Percentiles rank a stretch among this genome's conserved stretches.
Evolutionary conservation across 2,329 filamentous ascomycete genomes (phyloP).

Genomic region (Colletotrichum trifolii): DNA sequence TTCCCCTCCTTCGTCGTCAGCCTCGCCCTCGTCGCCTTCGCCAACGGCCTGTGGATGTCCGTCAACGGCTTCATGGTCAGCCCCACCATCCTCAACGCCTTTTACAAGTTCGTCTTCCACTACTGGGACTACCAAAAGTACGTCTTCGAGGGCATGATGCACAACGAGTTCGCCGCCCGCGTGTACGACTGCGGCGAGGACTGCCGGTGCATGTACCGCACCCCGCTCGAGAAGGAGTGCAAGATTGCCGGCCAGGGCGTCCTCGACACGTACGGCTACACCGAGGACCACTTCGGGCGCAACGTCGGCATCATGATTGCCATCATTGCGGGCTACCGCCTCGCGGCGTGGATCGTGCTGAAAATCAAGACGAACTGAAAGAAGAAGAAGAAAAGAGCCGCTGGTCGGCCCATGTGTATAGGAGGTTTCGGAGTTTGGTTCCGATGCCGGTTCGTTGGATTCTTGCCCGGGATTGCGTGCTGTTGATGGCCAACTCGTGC

Average conservation of each 20-base stretch:
- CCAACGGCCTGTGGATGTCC: slow-evolving; percentile 91
- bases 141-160: slow-evolving; percentile 93
- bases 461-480: too few relatives aligned
- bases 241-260: slow-evolving; percentile 78
- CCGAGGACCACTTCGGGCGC: slow-evolving; percentile 69
- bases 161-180: slow-evolving; percentile 80
- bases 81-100: slow-evolving; percentile 78
- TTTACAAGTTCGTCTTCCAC: slow-evolving; percentile 89
- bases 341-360: slow-evolving; percentile 75
- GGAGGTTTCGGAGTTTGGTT: too few relatives aligned
- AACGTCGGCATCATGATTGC: slow-evolving; percentile 83
- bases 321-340: slow-evolving; percentile 79
- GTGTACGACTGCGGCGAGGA: slow-evolving; percentile 69
- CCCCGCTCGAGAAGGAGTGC: slow-evolving; percentile 70
- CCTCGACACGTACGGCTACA: slow-evolving; percentile 76
- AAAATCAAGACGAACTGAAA: slow-evolving; percentile 39
- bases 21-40: slow-evolving; percentile 83
- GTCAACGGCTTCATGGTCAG: slow-evolving; percentile 86
- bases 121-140: slow-evolving; percentile 91
- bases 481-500: too few relatives aligned
- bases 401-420: neutral
- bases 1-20: slow-evolving; percentile 85
- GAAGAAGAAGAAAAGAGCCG: neutral
- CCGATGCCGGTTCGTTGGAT: too few relatives aligned
- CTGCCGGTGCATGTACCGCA: slow-evolving; percentile 79